Conservation (phyloP, 495 filamentous ascomycete species). For the Podospora pseudopauciseta region DNA sequence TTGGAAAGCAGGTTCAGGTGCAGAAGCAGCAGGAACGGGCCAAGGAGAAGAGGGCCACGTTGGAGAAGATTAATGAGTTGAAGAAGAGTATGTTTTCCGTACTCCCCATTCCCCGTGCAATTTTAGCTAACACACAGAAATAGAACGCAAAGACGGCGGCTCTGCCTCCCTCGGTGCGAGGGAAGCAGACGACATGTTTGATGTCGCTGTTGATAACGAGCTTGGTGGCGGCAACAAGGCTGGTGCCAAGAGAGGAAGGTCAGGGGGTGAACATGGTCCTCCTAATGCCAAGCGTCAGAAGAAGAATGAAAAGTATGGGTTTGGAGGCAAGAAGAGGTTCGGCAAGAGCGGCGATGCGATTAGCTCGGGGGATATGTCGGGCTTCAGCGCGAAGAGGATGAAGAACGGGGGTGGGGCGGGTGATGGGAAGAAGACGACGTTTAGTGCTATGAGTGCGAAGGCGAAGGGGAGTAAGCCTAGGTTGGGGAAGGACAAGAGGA, state of each 20-base stretch:
- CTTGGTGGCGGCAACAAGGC: conserved; percentile 43
- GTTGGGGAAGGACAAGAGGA: conserved; percentile 41
- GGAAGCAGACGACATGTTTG: conserved; percentile 91
- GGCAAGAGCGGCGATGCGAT: conserved; percentile 82
- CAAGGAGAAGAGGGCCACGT: conserved; percentile 82
- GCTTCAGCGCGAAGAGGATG: conserved; percentile 80
- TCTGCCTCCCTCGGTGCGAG: conserved; percentile 54
- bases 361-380: conserved; percentile 71
- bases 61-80: conserved; percentile 88
- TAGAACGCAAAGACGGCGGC: conserved; percentile 80
- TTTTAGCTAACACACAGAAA: conserved; percentile 10
- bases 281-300: conserved; percentile 74
- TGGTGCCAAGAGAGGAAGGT: conserved; percentile 41
- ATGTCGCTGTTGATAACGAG: conserved; percentile 84
- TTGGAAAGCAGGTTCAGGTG: conserved; percentile 97
- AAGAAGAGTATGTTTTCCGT: conserved; percentile 75
- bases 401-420: conserved; percentile 47
- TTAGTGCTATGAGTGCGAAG: conserved; percentile 7
- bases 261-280: conserved; percentile 31
- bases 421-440: conserved; percentile 19
- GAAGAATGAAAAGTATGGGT: conserved; percentile 89
- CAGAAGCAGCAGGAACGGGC: conserved; percentile 90
- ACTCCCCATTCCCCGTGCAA: conserved; percentile 1
- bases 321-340: conserved; percentile 89
- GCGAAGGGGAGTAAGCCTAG: conserved; percentile 18